Evolutionary conservation across 306 rosid species (phyloP).

Genomic region (Prunus mira): DNA sequence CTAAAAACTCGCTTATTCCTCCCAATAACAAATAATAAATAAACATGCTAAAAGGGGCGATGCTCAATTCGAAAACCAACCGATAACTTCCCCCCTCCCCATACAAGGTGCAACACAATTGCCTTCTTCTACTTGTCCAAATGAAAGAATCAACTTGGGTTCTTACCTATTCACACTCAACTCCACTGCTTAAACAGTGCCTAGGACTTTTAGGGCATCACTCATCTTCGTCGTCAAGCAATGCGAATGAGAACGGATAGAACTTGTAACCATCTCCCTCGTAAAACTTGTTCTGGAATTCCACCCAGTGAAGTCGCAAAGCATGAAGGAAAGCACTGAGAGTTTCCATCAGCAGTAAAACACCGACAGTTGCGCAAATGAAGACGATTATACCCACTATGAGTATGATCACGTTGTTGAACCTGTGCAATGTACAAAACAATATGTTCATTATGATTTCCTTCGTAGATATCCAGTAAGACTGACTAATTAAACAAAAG

Average conservation of each 20-base stretch:
- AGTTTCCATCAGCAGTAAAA: slow-evolving; percentile 82
- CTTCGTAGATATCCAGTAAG: background rate
- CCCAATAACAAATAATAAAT: slow-evolving; percentile 23
- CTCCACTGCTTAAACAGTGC: slow-evolving; percentile 17
- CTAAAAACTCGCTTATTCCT: slow-evolving; percentile 31
- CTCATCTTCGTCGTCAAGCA: slow-evolving; percentile 55
- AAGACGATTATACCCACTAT: slow-evolving; percentile 71
- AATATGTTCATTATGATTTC: background rate
- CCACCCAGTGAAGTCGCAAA: slow-evolving; percentile 96
- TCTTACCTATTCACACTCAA: slow-evolving; percentile 49
- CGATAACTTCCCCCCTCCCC: slow-evolving; percentile 27
- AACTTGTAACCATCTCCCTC: slow-evolving; percentile 93
- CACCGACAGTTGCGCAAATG: slow-evolving; percentile 80
- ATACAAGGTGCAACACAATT: slow-evolving; percentile 24
- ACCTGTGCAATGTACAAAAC: slow-evolving; percentile 48
- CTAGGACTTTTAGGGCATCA: slow-evolving; percentile 25
- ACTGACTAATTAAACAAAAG: background rate
- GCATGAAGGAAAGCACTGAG: slow-evolving; percentile 97
- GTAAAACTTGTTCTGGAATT: slow-evolving; percentile 92
- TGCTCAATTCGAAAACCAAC: slow-evolving; percentile 33
- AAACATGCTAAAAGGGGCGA: slow-evolving; percentile 32
- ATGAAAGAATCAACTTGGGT: slow-evolving; percentile 57
- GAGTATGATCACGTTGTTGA: slow-evolving; percentile 56
- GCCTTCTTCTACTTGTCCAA: slow-evolving; percentile 32
- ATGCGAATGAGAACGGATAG: slow-evolving; percentile 63